Percentiles rank a stretch among this genome's conserved stretches.
Evolutionary conservation across 352 stramenopile genomes (phyloP).

Genomic region (Pythium rishiriense): DNA sequence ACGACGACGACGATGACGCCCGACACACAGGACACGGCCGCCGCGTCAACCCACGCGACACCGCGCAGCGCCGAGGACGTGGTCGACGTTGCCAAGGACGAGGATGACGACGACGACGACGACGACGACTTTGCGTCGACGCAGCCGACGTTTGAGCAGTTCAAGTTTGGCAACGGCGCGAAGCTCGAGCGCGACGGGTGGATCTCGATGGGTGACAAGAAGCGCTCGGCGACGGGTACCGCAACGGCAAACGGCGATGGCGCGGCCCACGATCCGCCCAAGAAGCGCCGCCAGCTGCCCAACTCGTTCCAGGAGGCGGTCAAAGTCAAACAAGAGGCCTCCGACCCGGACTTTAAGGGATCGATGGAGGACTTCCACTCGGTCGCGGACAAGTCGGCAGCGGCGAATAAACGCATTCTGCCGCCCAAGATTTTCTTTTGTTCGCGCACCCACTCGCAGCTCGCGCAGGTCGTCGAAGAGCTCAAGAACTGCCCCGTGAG

Average conservation of each 20-base stretch:
- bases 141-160: conserved; percentile 45
- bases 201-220: conserved; percentile 56
- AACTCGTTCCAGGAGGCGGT: conserved; percentile 28
- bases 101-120: conserved; percentile 2
- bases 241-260: neutral
- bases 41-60: too few species aligned
- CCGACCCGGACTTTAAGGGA: conserved; percentile 10
- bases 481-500: conserved; percentile 73
- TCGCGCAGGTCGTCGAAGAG: conserved; percentile 80
- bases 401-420: conserved; percentile 27
- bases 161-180: conserved; percentile 31
- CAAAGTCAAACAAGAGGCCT: neutral
- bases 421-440: conserved; percentile 84
- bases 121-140: conserved; percentile 47
- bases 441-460: conserved; percentile 86
- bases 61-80: neutral
- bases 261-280: conserved; percentile 8
- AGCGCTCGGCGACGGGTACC: neutral
- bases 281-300: conserved; percentile 29
- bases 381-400: neutral
- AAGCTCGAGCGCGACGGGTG: conserved; percentile 29
- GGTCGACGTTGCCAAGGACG: conserved; percentile 4
- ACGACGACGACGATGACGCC: neutral
- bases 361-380: conserved; percentile 32
- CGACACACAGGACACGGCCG: neutral